These are phyloP conservation scores for Hibiscus mutabilis DNA, from an alignment of 345 rosid genomes.

Conservation along the genomic window DNA sequence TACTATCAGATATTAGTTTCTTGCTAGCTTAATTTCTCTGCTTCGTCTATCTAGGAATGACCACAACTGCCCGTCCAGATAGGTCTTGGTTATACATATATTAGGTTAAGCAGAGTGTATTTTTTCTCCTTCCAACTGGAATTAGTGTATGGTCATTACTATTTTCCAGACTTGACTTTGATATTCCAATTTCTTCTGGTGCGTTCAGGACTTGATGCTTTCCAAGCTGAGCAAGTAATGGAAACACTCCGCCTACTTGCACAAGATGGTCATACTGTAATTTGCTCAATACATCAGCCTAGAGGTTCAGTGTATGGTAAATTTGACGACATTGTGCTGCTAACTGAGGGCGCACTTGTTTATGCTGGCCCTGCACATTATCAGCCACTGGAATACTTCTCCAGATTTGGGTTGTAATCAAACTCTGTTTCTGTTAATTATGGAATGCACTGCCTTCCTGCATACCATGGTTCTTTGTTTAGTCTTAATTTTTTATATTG, in stretches of 20 bases:
- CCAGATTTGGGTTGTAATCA: constrained; percentile 68
- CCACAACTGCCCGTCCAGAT: neutral
- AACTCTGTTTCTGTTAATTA: constrained; percentile 16
- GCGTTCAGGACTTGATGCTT: constrained; percentile 87
- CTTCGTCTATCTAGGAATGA: neutral
- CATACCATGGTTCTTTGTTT: neutral
- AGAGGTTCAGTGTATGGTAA: constrained; percentile 84
- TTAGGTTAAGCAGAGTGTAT: neutral
- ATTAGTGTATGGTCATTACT: neutral
- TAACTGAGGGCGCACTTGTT: constrained; percentile 70
- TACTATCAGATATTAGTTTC: no score
- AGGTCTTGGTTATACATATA: neutral
- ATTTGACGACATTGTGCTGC: constrained; percentile 87
- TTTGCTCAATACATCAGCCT: constrained; percentile 98
- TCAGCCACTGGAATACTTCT: constrained; percentile 70
- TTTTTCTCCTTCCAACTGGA: neutral
- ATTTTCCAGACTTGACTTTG: constrained; percentile 8
- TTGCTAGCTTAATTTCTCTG: neutral
- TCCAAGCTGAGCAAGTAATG: constrained; percentile 96
- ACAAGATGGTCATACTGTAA: constrained; percentile 91
- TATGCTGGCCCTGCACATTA: constrained; percentile 85
- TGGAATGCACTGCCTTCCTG: neutral
- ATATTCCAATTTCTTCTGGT: constrained; percentile 8
- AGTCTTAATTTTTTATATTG: neutral
- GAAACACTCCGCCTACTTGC: constrained; percentile 87